Evolutionary conservation across 1,139 yeast species (phyloP), one percentile per base, ranked within the genome.

Genomic region (Pichia sp.): DNA sequence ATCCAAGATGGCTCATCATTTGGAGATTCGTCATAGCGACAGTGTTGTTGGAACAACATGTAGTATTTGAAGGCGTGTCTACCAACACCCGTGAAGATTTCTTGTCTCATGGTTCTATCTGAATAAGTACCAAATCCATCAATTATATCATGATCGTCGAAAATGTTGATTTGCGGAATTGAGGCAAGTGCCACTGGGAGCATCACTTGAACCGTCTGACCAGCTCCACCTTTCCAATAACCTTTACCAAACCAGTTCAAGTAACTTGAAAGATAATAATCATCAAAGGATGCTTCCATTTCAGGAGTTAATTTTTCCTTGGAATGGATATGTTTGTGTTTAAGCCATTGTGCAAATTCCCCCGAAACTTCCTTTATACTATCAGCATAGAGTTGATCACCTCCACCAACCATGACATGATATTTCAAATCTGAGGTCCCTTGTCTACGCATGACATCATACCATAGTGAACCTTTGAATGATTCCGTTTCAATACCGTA

Each of bases 351-450:
- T 42, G 69, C 61, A 48, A 81, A 69, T 24, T 66, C 63, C 32
- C 66, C 52, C 6, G 81, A 74, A 29, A 75, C 67, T 25, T 72
- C 51, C 55, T 80, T 83, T 48, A 91, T 76, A 3, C 87, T 69
- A 59, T 91, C 97, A 39, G 88, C 77, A 58, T 91, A 91, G 36
- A 91, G 72, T 61, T 91, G 98, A 58, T 91, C 98, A 23, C 98
- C 98, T 33, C 97, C 97, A 16, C 97, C 97, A 29, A 88, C 66
- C 94, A 88, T 87, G 6, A 86, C 96, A 55, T 91, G 96, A 61
- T 84, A 86, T 33, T 80, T 88, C 27, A 64, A 58, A 30, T 66
- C 59, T 6, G 62, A 52, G 4, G 17, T 10, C 54, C 87, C 95
- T 24, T 47, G 50, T 46, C 76, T 75, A 21, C 71, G 64, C 51